These are phyloP conservation scores for Gliomastix tumulicola DNA, from an alignment of 2,329 filamentous ascomycete genomes.

Conservation along the genomic window DNA sequence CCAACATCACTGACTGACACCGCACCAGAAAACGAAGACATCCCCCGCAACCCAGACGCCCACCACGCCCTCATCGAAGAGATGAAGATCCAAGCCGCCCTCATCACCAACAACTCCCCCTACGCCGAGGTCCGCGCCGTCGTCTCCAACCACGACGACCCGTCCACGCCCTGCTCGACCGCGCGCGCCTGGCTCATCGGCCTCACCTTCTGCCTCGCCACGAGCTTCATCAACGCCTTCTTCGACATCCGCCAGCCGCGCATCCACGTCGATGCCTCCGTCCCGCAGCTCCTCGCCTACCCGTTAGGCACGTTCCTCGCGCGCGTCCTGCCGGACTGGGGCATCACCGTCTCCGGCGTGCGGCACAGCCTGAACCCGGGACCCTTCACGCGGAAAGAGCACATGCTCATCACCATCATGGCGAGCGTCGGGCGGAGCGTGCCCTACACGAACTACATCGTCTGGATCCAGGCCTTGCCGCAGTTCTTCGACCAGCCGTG, in stretches of 20 bases:
- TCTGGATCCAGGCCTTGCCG: conserved; percentile 40
- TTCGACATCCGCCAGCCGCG: conserved; percentile 46
- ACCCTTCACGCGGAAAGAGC: conserved; percentile 47
- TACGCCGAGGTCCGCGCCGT: conserved; percentile 50
- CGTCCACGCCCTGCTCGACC: conserved; percentile 37
- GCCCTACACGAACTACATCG: conserved; percentile 42
- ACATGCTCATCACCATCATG: conserved; percentile 49
- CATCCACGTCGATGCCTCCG: conserved; percentile 42
- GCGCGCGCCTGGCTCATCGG: conserved; percentile 45
- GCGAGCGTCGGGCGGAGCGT: conserved; percentile 41
- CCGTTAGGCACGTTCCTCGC: conserved; percentile 39
- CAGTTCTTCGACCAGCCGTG: conserved; percentile 44
- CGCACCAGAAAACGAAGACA: conserved; percentile 15
- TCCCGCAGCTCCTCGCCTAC: conserved; percentile 45
- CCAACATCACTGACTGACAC: no score
- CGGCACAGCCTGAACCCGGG: conserved; percentile 39
- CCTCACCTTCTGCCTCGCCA: conserved; percentile 33
- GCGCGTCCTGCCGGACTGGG: conserved; percentile 33
- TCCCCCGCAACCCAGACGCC: conserved; percentile 25
- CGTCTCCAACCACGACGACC: conserved; percentile 46
- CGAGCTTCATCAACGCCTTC: conserved; percentile 45
- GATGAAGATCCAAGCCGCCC: conserved; percentile 43
- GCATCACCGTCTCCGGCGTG: conserved; percentile 30
- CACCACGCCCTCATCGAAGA: conserved; percentile 34
- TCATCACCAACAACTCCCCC: conserved; percentile 45